A percentile compares a stretch with the other conserved stretches of the same genome.
These are phyloP conservation scores for Ceriops decandra DNA, from an alignment of 345 rosid species.

Conservation along the genomic window DNA sequence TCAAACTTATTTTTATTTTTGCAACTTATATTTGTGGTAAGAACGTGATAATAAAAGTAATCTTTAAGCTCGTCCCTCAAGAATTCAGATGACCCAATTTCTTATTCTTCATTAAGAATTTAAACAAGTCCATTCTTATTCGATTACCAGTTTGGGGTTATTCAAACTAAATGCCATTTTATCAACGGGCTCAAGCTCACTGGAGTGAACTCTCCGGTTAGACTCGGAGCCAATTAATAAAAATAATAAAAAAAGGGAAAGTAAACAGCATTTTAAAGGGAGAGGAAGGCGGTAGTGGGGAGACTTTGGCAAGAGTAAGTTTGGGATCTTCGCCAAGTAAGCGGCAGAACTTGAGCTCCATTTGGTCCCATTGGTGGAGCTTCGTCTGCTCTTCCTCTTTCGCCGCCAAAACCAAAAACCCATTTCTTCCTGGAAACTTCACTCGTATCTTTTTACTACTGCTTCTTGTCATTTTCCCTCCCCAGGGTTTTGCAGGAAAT, in stretches of 20 bases:
- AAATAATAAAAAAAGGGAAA: not conserved
- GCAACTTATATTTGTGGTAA: too few relatives aligned
- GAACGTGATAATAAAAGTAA: too few relatives aligned
- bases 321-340: conserved; percentile 90
- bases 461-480: conserved; percentile 22
- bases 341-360: conserved; percentile 90
- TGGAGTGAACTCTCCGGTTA: too few relatives aligned
- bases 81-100: too few relatives aligned
- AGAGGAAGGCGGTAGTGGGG: not conserved
- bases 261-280: not conserved
- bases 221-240: too few relatives aligned
- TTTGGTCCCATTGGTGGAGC: conserved; percentile 68
- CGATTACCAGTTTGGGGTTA: too few relatives aligned
- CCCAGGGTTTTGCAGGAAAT: conserved; percentile 16
- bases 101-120: too few relatives aligned
- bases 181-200: too few relatives aligned
- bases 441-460: conserved; percentile 14
- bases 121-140: too few relatives aligned
- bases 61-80: too few relatives aligned
- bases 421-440: conserved; percentile 24
- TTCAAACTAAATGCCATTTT: too few relatives aligned
- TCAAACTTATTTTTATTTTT: too few relatives aligned
- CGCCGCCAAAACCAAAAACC: conserved; percentile 44
- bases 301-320: conserved; percentile 86
- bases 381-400: conserved; percentile 52